Conservation (phyloP, 257 asterid species). For the Solanum lycopersicoides region DNA sequence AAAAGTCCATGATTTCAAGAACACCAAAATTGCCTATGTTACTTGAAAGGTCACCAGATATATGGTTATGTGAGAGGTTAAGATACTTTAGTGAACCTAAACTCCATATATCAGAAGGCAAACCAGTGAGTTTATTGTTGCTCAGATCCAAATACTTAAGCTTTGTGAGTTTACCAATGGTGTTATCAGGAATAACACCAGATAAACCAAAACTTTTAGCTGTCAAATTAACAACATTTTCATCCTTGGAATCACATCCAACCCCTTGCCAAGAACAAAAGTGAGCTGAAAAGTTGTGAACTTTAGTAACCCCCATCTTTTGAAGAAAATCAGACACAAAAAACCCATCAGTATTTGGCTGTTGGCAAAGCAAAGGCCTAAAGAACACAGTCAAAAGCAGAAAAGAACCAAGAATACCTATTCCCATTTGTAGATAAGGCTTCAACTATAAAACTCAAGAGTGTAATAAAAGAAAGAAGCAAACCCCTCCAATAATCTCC, state of each 20-base stretch:
- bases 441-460: background rate
- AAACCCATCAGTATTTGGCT: conserved; percentile 58
- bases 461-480: background rate
- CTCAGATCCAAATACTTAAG: conserved; percentile 79
- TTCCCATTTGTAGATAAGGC: conserved; percentile 32
- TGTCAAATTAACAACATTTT: conserved; percentile 37
- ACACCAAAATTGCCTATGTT: conserved; percentile 74
- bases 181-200: conserved; percentile 72
- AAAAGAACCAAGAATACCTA: conserved; percentile 28
- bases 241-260: conserved; percentile 49
- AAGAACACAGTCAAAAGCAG: conserved; percentile 30
- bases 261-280: conserved; percentile 79
- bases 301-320: conserved; percentile 34
- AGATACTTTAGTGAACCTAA: conserved; percentile 58
- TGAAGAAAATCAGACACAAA: conserved; percentile 46
- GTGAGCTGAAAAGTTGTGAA: conserved; percentile 35
- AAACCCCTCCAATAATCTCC: conserved; percentile 2
- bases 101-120: conserved; percentile 94
- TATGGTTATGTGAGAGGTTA: conserved; percentile 58
- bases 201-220: conserved; percentile 58
- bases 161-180: conserved; percentile 67
- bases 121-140: conserved; percentile 49
- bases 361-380: conserved; percentile 34
- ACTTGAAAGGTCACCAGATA: conserved; percentile 49
- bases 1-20: conserved; percentile 67